phyloP scores from a whole-genome alignment of 306 rosid species.

The Cicer yamashitae region DNA sequence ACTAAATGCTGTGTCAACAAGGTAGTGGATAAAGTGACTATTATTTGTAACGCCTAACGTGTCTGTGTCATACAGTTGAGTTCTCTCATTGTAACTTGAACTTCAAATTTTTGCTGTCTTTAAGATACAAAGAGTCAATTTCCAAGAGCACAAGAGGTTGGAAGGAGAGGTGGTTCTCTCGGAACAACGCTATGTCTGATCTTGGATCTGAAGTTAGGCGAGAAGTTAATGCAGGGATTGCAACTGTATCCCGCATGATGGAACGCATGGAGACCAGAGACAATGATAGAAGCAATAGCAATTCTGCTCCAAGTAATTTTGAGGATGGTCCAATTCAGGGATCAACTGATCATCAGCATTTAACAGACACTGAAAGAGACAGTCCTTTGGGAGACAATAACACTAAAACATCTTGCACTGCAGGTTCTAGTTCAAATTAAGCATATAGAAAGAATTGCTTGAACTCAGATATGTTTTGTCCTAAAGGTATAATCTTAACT shows the following conservation, averaged over 20 bases:
- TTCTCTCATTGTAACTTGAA: constrained; percentile 30
- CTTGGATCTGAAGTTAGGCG: constrained; percentile 84
- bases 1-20: constrained; percentile 81
- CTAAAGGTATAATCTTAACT: constrained; percentile 52
- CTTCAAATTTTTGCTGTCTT: constrained; percentile 15
- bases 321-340: constrained; percentile 57
- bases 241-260: constrained; percentile 89
- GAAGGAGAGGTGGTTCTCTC: constrained; percentile 95
- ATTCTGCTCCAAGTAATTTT: constrained; percentile 55
- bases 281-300: constrained; percentile 48
- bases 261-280: constrained; percentile 89
- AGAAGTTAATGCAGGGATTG: constrained; percentile 86
- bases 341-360: constrained; percentile 51
- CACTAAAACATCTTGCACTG: constrained; percentile 57
- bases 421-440: constrained; percentile 86
- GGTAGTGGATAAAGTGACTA: constrained; percentile 52
- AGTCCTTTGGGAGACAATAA: constrained; percentile 51
- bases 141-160: constrained; percentile 93
- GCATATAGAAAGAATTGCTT: constrained; percentile 46
- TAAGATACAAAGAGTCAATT: constrained; percentile 94
- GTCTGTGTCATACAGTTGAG: constrained; percentile 11
- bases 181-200: constrained; percentile 77
- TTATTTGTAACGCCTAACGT: constrained; percentile 8
- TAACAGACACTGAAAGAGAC: constrained; percentile 56
- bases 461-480: constrained; percentile 50